Percentiles rank a stretch among this genome's conserved stretches.
Conservation (phyloP, 805 yeast genomes). For the Lachancea kluyveri region DNA sequence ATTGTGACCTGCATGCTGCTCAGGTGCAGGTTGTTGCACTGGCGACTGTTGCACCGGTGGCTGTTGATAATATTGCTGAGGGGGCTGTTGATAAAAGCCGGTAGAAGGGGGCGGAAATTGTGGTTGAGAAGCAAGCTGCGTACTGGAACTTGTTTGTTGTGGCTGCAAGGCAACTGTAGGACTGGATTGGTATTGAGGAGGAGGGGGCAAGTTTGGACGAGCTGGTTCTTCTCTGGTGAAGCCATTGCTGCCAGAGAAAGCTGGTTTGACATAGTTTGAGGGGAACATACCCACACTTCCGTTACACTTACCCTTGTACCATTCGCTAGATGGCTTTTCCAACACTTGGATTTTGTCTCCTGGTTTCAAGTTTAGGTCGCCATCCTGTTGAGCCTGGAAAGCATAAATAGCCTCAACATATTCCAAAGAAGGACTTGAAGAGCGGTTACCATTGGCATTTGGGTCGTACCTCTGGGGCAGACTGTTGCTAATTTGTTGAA, state of each 20-base stretch:
- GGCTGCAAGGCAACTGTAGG: constrained; percentile 11
- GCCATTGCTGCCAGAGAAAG: constrained; percentile 16
- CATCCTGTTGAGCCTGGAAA: constrained; percentile 66
- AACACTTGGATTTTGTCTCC: constrained; percentile 68
- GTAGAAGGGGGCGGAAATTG: constrained; percentile 50
- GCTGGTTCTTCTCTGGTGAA: constrained; percentile 11
- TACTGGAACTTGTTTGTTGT: constrained; percentile 10
- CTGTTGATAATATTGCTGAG: constrained; percentile 27
- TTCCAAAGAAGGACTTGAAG: constrained; percentile 19
- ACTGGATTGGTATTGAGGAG: constrained; percentile 21
- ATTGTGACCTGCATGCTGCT: constrained; percentile 29
- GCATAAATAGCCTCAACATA: constrained; percentile 67
- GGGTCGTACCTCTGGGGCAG: constrained; percentile 44
- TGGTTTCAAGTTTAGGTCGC: constrained; percentile 55
- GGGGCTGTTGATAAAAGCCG: constrained; percentile 38
- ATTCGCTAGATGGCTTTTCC: constrained; percentile 73
- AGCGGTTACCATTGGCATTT: constrained; percentile 5
- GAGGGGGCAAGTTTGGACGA: constrained; percentile 16
- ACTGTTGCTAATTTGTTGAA: constrained; percentile 40
- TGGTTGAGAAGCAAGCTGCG: constrained; percentile 14
- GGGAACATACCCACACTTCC: constrained; percentile 81
- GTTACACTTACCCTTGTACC: constrained; percentile 80
- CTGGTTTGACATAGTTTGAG: constrained; percentile 64
- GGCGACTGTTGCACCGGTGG: constrained; percentile 29
- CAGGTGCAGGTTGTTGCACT: constrained; percentile 26